Evolutionary conservation across 768 basidiomycete genomes (phyloP).

Genomic region (Gautieria morchelliformis): DNA sequence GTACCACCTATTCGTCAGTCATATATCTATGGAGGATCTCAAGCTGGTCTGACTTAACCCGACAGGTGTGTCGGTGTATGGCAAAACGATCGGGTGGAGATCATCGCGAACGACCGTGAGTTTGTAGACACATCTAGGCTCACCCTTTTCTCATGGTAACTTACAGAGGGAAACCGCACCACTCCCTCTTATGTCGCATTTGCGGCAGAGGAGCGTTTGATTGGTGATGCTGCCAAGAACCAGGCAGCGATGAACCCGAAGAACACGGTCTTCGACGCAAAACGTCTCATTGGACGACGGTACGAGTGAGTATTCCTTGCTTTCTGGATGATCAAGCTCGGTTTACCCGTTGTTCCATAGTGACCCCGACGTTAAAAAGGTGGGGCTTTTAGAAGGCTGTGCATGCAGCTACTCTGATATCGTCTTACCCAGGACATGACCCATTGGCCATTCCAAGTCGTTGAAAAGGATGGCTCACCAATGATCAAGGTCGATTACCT

Average conservation of each 20-base stretch:
- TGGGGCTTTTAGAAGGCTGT: conserved; percentile 16
- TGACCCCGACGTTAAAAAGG: conserved; percentile 92
- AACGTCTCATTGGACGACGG: conserved; percentile 96
- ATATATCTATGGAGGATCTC: neutral
- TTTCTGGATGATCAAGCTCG: neutral
- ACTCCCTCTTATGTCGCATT: conserved; percentile 99
- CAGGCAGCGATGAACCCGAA: conserved; percentile 99
- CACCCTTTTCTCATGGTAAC: neutral
- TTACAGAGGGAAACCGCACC: conserved; percentile 90
- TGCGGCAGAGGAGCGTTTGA: conserved; percentile 90
- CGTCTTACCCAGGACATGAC: conserved; percentile 61
- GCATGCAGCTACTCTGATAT: conserved; percentile 1
- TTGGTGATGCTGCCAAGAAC: conserved; percentile 98
- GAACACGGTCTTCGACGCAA: conserved; percentile 99
- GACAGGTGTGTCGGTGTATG: conserved; percentile 94
- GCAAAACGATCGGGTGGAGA: conserved; percentile 99
- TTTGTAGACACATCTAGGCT: conserved; percentile 10
- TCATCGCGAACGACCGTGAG: conserved; percentile 95
- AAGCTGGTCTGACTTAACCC: conserved; percentile 1
- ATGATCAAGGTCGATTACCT: conserved; percentile 95
- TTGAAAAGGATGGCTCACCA: conserved; percentile 95
- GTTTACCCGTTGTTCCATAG: conserved; percentile 25
- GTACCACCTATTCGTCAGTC: conserved; percentile 91
- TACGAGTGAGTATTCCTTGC: conserved; percentile 59
- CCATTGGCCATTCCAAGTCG: conserved; percentile 97